Percentiles rank a stretch among this genome's conserved stretches.
Conservation (phyloP, 1,284 basidiomycete species). For the Cryptococcus neoformans region DNA sequence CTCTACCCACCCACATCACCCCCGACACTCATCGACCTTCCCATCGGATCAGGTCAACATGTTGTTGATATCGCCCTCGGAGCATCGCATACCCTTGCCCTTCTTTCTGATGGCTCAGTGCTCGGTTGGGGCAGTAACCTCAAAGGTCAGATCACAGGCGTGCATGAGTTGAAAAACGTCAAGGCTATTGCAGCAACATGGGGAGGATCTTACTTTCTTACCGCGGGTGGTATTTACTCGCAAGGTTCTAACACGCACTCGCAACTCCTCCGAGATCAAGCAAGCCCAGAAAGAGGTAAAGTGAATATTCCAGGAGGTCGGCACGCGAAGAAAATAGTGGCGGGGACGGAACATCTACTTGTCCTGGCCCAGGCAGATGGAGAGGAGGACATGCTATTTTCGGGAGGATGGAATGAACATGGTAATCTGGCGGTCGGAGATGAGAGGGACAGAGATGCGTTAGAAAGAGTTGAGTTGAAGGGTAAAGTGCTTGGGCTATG, state of each 20-base stretch:
- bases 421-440: conserved; percentile 75
- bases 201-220: conserved; percentile 69
- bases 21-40: conserved; percentile 21
- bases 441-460: conserved; percentile 53
- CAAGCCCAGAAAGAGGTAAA: background rate
- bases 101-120: conserved; percentile 55
- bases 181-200: conserved; percentile 64
- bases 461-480: conserved; percentile 39
- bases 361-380: conserved; percentile 19
- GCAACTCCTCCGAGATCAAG: conserved; percentile 54
- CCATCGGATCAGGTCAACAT: conserved; percentile 5
- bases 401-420: conserved; percentile 96
- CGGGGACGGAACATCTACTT: conserved; percentile 81
- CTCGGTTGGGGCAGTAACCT: conserved; percentile 62
- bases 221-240: conserved; percentile 48
- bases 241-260: conserved; percentile 66
- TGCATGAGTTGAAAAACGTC: conserved; percentile 40
- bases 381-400: conserved; percentile 58
- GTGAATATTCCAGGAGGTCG: conserved; percentile 12
- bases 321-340: conserved; percentile 51
- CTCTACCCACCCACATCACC: conserved; percentile 15
- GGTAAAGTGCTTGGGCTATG: conserved; percentile 26
- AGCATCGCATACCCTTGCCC: conserved; percentile 65
- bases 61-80: conserved; percentile 57
- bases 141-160: conserved; percentile 62